phyloP scores from a whole-genome alignment of 768 basidiomycete genomes.

The Suillus sp. region DNA sequence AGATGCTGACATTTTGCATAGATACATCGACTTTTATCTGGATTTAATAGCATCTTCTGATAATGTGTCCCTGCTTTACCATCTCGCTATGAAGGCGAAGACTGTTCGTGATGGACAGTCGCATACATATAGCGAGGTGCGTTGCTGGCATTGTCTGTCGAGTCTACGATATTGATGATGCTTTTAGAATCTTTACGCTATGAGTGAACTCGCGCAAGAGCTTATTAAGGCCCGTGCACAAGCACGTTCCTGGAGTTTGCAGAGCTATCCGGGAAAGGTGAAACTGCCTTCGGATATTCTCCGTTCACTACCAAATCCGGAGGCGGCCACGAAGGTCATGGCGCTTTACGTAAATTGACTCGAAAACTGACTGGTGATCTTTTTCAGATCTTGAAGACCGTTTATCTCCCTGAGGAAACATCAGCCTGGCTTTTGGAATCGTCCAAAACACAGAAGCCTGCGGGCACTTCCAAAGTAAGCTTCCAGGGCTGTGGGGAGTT shows the following conservation, averaged over 20 bases:
- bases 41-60: conserved; percentile 76
- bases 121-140: conserved; percentile 68
- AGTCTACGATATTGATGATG: background rate
- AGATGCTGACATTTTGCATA: conserved; percentile 33
- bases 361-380: conserved; percentile 6
- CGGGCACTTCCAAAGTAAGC: conserved; percentile 31
- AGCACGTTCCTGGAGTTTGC: conserved; percentile 69
- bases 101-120: conserved; percentile 81
- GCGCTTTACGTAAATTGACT: background rate
- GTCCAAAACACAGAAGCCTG: conserved; percentile 41
- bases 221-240: conserved; percentile 72
- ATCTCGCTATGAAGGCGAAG: conserved; percentile 81
- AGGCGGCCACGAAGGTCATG: conserved; percentile 63
- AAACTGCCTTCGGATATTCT: conserved; percentile 84
- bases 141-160: conserved; percentile 15
- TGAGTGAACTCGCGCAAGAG: conserved; percentile 88
- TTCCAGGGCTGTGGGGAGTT: background rate
- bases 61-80: conserved; percentile 81
- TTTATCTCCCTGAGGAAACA: conserved; percentile 67
- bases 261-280: conserved; percentile 80
- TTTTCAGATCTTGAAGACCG: conserved; percentile 63
- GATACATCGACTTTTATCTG: conserved; percentile 89
- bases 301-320: conserved; percentile 63
- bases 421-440: conserved; percentile 57
- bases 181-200: conserved; percentile 78